Evolutionary conservation across 257 asterid species (phyloP).

Genomic region (Forsythia suspensa): DNA sequence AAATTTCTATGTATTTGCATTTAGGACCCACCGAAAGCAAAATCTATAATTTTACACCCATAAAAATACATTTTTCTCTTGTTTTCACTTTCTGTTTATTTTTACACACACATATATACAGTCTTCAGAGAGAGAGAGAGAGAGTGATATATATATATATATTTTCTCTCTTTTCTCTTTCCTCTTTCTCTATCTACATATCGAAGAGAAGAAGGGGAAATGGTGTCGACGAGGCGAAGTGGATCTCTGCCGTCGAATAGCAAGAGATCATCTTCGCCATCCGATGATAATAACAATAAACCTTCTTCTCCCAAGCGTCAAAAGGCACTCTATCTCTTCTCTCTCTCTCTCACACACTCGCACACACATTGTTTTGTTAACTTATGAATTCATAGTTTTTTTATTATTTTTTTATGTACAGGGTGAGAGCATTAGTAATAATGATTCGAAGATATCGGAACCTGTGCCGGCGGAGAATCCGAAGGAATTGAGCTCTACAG

Average conservation of each 20-base stretch:
- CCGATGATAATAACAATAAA: slow-evolving; percentile 50
- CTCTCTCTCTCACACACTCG: slow-evolving; percentile 16
- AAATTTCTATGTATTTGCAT: neutral
- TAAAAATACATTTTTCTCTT: neutral
- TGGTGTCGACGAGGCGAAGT: slow-evolving; percentile 94
- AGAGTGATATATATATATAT: neutral
- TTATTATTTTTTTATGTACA: slow-evolving; percentile 14
- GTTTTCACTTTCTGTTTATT: neutral
- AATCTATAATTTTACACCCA: neutral
- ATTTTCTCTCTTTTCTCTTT: neutral
- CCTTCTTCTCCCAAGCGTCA: slow-evolving; percentile 81
- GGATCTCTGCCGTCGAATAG: slow-evolving; percentile 84
- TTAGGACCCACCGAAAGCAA: neutral
- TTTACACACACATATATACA: neutral
- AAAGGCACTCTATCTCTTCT: slow-evolving; percentile 44
- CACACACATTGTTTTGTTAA: slow-evolving; percentile 19
- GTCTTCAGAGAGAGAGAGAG: neutral
- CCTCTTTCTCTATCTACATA: neutral
- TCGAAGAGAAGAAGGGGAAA: slow-evolving; percentile 34
- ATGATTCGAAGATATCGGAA: slow-evolving; percentile 49
- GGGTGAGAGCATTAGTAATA: slow-evolving; percentile 49
- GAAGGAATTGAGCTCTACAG: slow-evolving; percentile 60
- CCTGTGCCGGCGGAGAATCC: slow-evolving; percentile 53
- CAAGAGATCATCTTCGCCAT: slow-evolving; percentile 74
- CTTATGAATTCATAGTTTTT: neutral